Evolutionary conservation across 805 yeast genomes (phyloP), one percentile per base, ranked within the genome.

Genomic region (Komagataella kurtzmanii): DNA sequence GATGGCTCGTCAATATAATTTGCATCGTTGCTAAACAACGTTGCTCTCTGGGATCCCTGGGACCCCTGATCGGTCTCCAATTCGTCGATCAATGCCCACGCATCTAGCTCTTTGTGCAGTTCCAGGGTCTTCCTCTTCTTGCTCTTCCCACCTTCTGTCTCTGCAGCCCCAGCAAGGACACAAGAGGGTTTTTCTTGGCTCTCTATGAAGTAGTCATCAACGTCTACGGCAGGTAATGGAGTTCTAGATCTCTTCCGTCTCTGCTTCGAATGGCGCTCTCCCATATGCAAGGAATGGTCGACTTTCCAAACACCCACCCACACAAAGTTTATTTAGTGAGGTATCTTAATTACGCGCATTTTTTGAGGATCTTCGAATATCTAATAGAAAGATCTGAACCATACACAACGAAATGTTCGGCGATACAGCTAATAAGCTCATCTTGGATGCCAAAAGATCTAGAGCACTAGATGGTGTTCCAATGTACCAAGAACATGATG

Each of bases 371-470:
- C 40, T 30, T n/a, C 40, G 14, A 14, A 30, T 14, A 5, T 30
- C 4, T 10, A 7, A 30, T 21, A 30, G 40, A 30, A 30, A 30
- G 40, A 30, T 30, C 14, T 30, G 40, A 30, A 19, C 7, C 5
- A 12, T 44, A 44, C 23, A 5, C 19, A 44, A 44, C 45, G 8
- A 21, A 6, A 91, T 91, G 99, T 88, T 88, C 59, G 97, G 97
- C 24, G 97, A 90, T 59, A 59, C 78, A 4, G 97, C 91, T 2
- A 78, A 80, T 54, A 91, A 91, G 64, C 76, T 91, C n/a, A 74
- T 87, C 1, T 71, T 80, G 43, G 97, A 93, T 53, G 93, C 97
- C 14, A 85, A 89, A 55, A 72, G 98, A 56, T 70, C 96, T 0
- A 76, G 75, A 54, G 75, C 79, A 19, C 67, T 91, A 36, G 83